phyloP scores from a whole-genome alignment of 176 grass and related monocot genomes.

The Cymbopogon citratus region DNA sequence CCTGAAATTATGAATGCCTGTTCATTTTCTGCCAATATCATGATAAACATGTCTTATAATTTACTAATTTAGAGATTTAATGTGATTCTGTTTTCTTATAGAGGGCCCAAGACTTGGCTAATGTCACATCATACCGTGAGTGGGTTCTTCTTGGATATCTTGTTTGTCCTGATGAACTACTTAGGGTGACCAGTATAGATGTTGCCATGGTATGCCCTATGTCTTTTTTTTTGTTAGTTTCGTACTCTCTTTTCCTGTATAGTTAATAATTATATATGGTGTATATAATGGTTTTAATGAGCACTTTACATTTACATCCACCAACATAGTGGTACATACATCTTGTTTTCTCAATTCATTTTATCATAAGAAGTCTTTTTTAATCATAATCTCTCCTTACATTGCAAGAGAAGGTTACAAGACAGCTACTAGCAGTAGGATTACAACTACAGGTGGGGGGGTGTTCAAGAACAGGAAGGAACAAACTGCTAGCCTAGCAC shows the following conservation, averaged over 20 bases:
- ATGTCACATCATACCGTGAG: constrained; percentile 95
- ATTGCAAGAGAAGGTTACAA: constrained; percentile 2
- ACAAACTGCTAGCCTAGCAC: not conserved
- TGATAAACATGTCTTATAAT: constrained; percentile 9
- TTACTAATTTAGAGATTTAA: constrained; percentile 8
- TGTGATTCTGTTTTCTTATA: constrained; percentile 40
- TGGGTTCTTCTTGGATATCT: constrained; percentile 97
- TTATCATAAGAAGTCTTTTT: constrained; percentile 7
- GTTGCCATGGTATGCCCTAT: constrained; percentile 71
- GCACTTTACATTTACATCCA: not conserved
- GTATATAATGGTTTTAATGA: not conserved
- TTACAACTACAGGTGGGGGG: constrained; percentile 10
- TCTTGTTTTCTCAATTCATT: constrained; percentile 17
- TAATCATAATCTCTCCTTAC: too few species aligned
- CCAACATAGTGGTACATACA: not conserved
- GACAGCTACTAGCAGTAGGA: constrained; percentile 20
- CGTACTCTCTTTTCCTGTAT: not conserved
- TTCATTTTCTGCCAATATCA: constrained; percentile 16
- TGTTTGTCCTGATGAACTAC: constrained; percentile 97
- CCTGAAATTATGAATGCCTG: not conserved
- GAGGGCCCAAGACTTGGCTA: constrained; percentile 99
- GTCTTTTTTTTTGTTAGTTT: constrained; percentile 9
- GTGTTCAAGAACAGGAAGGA: constrained; percentile 16
- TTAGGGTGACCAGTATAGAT: constrained; percentile 96
- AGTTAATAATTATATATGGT: not conserved